Base-by-base conservation (phyloP, 2,329 filamentous ascomycete genomes). In the Sodiomyces alkalinus region DNA sequence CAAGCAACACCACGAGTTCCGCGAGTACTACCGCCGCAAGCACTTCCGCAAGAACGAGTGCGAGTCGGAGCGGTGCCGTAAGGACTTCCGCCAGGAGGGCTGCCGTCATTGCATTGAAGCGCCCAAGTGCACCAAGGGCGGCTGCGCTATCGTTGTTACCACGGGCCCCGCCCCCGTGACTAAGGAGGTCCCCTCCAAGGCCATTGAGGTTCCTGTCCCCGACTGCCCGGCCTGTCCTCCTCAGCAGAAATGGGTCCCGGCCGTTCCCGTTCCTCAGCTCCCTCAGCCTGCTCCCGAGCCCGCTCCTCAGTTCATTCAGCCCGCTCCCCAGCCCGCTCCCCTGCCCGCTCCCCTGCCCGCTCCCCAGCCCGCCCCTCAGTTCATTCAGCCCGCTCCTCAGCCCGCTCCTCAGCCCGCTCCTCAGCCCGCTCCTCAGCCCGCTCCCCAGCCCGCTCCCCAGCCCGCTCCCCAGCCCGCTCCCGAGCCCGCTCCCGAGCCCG, bases 1-100 rank as follows among this genome's bases (percentile, higher is more conserved):
- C 19, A 23, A 16, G 19, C 20, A 16, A 20, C 20, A 30, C 22
- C 28, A 19, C 28, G 19, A 26, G 28, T 25, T 16, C 22, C 24
- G 28, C 28, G 28, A 30, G 28, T 30, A 26, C 22, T 30, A 30
- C 18, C 13, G 15, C 22, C 24, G 28, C 28, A 30, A 30, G 24
- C 28, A 30, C 28, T 29, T 29, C 20, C 27, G 27, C 21, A 28
- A 28, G 19, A 12, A 5, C 9, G 11, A 12, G 7, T 28, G 26
- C 26, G 14, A 28, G 8, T 17, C 19, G 9, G 26, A 28, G 19
- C 6, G 6, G 7, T 28, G 26, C 26, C 16, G 17, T n/a, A 27
- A 27, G 19, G 26, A 27, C 25, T 12, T n/a, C 8, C n/a, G 14
- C 10, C 16, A 19, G 17, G n/a, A 27, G 17, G 25, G 11, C 10